Evolutionary conservation across 2,329 filamentous ascomycete species (phyloP), one percentile per base, ranked within the genome.

Genomic region (Pezicula radicicola): DNA sequence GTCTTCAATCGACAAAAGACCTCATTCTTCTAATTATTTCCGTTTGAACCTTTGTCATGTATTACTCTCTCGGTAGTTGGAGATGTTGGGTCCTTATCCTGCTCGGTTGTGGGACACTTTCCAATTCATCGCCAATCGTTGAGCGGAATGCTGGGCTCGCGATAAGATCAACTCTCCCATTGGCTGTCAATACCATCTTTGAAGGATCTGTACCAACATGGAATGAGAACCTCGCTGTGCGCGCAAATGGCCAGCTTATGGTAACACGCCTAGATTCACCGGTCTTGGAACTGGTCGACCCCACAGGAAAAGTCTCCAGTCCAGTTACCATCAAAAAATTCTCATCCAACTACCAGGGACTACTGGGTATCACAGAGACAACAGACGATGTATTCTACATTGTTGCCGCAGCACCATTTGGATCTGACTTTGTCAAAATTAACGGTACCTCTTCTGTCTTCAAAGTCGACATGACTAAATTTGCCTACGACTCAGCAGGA

Each of bases 291-390:
- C 55, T 67, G 15, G 52, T 72, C 30, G 53, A 70, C 49, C 68
- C 68, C 9, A 25, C 16, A n/a, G n/a, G 12, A 1, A 25, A 42
- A 19, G 21, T 27, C 15, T 47, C 19, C 12, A 51, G 18, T 21
- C 49, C 50, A 4, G 35, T 48, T 8, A 53, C 61, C 16, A 55
- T 60, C n/a, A 56, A 67, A 12, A 43, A 68, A 9, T 57, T 68
- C 42, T 69, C 71, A 46, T 57, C 57, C 12, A 45, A 48, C 9
- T 54, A 54, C 16, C 48, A 54, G 8, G 61, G 63, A 21, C 53
- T 67, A 12, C 53, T 64, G 7, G 68, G 68, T 2, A 70, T 72
- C n/a, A 60, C 64, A 8, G 67, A 71, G 51, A 55, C 64, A 16
- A 41, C 56, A 9, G 52, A 56, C 4, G 62, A 71, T 45, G 51